Conservation (phyloP, 1,139 yeast species). For the Protomyces inundatus region DNA sequence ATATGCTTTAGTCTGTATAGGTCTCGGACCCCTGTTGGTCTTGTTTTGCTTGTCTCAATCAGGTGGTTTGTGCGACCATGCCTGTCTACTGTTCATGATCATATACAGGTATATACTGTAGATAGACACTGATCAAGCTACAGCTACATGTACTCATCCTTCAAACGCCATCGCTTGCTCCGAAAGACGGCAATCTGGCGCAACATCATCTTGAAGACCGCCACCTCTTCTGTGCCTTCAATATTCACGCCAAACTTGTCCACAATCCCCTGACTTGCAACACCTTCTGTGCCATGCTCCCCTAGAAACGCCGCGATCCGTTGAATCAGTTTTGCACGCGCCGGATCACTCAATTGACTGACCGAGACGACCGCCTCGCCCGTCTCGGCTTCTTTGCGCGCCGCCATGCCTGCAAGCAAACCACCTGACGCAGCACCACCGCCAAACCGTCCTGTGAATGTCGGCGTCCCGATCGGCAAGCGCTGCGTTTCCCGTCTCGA, state of each 20-base stretch:
- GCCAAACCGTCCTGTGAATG: slow-evolving; percentile 96
- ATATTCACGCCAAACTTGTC: slow-evolving; percentile 47
- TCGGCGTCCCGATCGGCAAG: slow-evolving; percentile 74
- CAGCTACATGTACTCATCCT: slow-evolving; percentile 47
- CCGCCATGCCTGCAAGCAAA: slow-evolving; percentile 26
- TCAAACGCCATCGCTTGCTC: slow-evolving; percentile 51
- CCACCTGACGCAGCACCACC: slow-evolving; percentile 27
- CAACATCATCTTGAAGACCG: slow-evolving; percentile 62
- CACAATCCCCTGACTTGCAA: slow-evolving; percentile 54
- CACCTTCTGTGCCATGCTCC: slow-evolving; percentile 45
- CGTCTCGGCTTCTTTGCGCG: slow-evolving; percentile 20
- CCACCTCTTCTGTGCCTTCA: slow-evolving; percentile 53
- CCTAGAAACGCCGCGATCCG: slow-evolving; percentile 43
- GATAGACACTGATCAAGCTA: background rate
- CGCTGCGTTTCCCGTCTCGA: slow-evolving; percentile 62
- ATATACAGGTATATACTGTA: background rate
- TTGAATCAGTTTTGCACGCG: slow-evolving; percentile 37
- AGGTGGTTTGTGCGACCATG: no score
- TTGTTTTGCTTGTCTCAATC: no score
- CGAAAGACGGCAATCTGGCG: slow-evolving; percentile 56
- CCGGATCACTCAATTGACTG: slow-evolving; percentile 10
- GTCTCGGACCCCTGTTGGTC: no score
- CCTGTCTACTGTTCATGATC: background rate
- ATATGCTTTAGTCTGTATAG: no score
- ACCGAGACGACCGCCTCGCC: slow-evolving; percentile 1